phyloP scores from a whole-genome alignment of 495 filamentous ascomycete species.

The Pyronema omphalodes region DNA sequence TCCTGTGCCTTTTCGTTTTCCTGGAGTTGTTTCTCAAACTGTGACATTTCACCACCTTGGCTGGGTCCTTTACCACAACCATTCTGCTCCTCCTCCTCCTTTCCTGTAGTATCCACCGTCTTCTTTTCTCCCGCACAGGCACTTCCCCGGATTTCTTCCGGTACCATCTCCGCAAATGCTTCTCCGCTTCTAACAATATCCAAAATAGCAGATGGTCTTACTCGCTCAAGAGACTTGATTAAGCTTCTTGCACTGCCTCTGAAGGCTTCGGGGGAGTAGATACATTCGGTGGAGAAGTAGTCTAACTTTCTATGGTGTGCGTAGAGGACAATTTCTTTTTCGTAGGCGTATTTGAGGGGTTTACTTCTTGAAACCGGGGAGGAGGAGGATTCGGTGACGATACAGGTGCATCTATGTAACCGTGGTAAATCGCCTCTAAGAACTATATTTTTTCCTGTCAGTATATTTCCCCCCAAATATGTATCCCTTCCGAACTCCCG shows the following conservation, averaged over 20 bases:
- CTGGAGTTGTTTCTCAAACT: constrained; percentile 63
- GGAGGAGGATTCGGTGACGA: constrained; percentile 57
- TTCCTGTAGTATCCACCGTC: constrained; percentile 24
- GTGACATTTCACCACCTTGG: constrained; percentile 58
- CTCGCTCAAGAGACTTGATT: constrained; percentile 86
- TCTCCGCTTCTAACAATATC: constrained; percentile 91
- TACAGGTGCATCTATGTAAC: constrained; percentile 75
- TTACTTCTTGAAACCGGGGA: constrained; percentile 82
- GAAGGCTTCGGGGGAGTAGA: constrained; percentile 97
- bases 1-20: constrained; percentile 45
- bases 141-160: constrained; percentile 26
- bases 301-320: constrained; percentile 90
- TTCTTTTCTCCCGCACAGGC: constrained; percentile 1
- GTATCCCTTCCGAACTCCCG: background rate
- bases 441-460: constrained; percentile 26
- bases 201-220: constrained; percentile 80
- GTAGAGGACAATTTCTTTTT: constrained; percentile 97
- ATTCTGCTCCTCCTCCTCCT: constrained; percentile 55
- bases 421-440: constrained; percentile 78
- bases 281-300: constrained; percentile 96
- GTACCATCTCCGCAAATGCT: constrained; percentile 82
- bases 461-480: background rate
- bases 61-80: constrained; percentile 50
- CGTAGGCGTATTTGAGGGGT: constrained; percentile 93
- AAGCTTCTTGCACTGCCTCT: constrained; percentile 74